Evolutionary conservation across 371 early-diverging fungal genomes (phyloP), one percentile per base, ranked within the genome.

Genomic region (Mucor circinelloides): DNA sequence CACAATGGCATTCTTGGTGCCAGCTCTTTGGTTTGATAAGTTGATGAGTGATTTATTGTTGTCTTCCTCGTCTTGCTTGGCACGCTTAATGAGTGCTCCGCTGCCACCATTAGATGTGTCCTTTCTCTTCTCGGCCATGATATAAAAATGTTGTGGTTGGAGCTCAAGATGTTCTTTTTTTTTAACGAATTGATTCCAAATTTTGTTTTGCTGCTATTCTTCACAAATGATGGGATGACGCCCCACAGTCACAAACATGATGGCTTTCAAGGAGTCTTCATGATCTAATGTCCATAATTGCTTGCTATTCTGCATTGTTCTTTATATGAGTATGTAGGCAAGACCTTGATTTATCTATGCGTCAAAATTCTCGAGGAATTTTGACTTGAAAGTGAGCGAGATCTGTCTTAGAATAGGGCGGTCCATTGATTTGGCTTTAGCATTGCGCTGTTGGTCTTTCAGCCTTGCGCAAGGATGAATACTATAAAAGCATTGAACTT

Each of bases 31-130:
- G 64, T 71, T 79, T 7, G 84, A 85, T 30, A 85, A 72, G 23
- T 80, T 84, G 46, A 85, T 74, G 30, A 81, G 78, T 42, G 83
- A 74, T 6, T 77, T 63, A 44, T 76, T 62, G 17, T 66, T 66
- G 3, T 67, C 73, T 28, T 77, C 54, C 3, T 74, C 74, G 23
- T 81, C 85, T 58, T 75, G 85, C 71, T 81, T 82, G 42, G 81
- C 75, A 7, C 89, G 83, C 52, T 90, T 90, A 46, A 90, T 73
- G 38, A 90, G 69, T 31, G 84, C 80, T 56, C 85, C 81, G 12
- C 66, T 67, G 32, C 30, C 23, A 17, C 46, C 13, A 31, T 30
- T 36, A 1, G 64, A n/a, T 32, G 66, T 38, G 5, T 69, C 72
- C 38, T 68, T 68, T 72, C 72, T 72, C 52, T 72, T 72, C 23